Conservation (phyloP, 2,329 filamentous ascomycete genomes). For the Aspergillus carbonarius region DNA sequence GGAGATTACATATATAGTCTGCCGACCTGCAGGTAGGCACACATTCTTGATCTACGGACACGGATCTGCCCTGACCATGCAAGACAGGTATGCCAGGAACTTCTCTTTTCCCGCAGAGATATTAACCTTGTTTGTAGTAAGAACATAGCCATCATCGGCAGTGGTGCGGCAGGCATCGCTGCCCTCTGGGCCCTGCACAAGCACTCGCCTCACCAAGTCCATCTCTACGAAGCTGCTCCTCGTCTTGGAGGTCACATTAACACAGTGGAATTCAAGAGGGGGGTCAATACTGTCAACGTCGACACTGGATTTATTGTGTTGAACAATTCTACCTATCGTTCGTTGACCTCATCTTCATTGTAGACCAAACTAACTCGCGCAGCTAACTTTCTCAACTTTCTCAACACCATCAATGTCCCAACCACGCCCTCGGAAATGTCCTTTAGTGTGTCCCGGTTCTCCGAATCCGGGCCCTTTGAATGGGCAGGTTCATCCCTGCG, state of each 20-base stretch:
- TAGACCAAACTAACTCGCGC: neutral
- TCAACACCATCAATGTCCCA: neutral
- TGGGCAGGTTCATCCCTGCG: conserved; percentile 3
- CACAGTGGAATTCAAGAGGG: neutral
- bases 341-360: neutral
- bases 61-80: neutral
- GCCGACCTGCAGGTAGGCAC: neutral
- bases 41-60: neutral
- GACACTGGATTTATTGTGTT: conserved; percentile 9
- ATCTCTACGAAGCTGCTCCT: conserved; percentile 2
- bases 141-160: conserved; percentile 6
- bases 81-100: neutral
- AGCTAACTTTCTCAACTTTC: conserved; percentile 9
- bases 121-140: neutral
- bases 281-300: neutral
- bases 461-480: neutral
- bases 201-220: neutral
- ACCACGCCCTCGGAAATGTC: conserved; percentile 6
- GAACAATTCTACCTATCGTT: conserved; percentile 8
- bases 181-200: conserved; percentile 5
- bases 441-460: conserved; percentile 3
- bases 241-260: conserved; percentile 8
- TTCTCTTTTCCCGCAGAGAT: neutral
- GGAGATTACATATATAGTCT: neutral
- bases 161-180: conserved; percentile 3